A percentile compares a stretch with the other conserved stretches of the same genome.
phyloP scores from a whole-genome alignment of 1,139 yeast species.

The Blastobotrys apis region DNA sequence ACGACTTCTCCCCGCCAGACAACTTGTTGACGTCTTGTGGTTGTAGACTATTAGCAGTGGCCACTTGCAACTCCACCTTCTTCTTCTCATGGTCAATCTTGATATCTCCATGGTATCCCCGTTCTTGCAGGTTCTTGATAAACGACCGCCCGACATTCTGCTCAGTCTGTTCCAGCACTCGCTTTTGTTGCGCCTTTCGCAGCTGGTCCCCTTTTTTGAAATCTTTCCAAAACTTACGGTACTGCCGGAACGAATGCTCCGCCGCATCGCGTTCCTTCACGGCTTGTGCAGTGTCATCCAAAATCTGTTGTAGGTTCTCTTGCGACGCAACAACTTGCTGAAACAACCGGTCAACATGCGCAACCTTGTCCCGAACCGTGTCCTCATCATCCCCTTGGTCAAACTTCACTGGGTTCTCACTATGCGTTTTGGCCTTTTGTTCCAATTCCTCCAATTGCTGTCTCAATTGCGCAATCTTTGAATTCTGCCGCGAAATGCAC shows the following conservation, averaged over 20 bases:
- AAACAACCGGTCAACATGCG: no score
- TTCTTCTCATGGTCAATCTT: constrained; percentile 55
- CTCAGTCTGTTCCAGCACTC: constrained; percentile 16
- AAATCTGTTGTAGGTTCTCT: no score
- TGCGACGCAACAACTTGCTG: no score
- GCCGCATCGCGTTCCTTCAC: background rate
- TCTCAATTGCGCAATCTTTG: background rate
- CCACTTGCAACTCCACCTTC: constrained; percentile 29
- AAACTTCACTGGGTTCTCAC: constrained; percentile 6
- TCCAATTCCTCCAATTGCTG: constrained; percentile 3
- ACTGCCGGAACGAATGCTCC: background rate
- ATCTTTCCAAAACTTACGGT: background rate
- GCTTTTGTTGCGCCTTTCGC: constrained; percentile 9
- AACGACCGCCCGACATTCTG: constrained; percentile 20
- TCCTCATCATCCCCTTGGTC: background rate
- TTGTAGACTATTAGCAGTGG: constrained; percentile 47
- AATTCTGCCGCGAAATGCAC: background rate
- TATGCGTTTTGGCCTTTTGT: constrained; percentile 1
- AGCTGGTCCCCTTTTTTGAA: background rate
- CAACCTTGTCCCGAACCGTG: background rate
- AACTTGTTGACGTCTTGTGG: constrained; percentile 74
- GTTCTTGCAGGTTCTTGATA: constrained; percentile 30
- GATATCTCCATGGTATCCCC: constrained; percentile 75
- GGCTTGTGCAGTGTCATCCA: no score
- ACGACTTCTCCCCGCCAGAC: constrained; percentile 97